A percentile compares a stretch with the other conserved stretches of the same genome.
These are phyloP conservation scores for Kwoniella sp. DNA, from an alignment of 768 basidiomycete genomes.

Conservation along the genomic window DNA sequence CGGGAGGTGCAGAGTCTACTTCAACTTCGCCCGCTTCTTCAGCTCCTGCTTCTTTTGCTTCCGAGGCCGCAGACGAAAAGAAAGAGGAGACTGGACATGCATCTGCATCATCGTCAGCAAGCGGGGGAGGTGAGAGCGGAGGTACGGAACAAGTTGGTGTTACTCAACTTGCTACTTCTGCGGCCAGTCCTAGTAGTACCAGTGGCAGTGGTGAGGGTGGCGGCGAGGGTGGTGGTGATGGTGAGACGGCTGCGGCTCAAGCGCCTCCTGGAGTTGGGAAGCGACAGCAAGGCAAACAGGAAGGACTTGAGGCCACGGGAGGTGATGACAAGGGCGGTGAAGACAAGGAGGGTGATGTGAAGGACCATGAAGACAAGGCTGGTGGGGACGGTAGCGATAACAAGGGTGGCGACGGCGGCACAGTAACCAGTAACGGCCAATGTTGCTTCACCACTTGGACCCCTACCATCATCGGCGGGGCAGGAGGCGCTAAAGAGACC, in stretches of 20 bases:
- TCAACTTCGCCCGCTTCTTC: neutral
- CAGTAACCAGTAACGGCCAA: conserved; percentile 36
- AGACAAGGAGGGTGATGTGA: too few species aligned
- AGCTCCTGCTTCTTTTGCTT: conserved; percentile 13
- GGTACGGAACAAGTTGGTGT: conserved; percentile 35
- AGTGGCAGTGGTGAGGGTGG: neutral
- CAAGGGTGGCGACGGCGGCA: conserved; percentile 9
- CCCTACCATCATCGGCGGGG: conserved; percentile 34
- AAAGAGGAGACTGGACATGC: too few species aligned
- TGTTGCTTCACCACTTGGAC: conserved; percentile 51
- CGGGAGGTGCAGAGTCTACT: neutral
- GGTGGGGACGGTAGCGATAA: neutral
- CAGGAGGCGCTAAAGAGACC: conserved; percentile 9
- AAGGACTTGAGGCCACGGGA: conserved; percentile 1
- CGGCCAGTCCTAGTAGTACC: neutral
- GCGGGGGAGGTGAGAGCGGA: neutral
- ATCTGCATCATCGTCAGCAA: neutral
- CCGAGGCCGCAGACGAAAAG: too few species aligned
- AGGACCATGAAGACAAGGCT: too few species aligned
- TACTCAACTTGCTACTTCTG: conserved; percentile 18
- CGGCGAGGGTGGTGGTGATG: too few species aligned
- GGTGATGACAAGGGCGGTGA: too few species aligned
- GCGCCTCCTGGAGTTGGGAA: neutral
- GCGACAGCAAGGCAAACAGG: neutral
- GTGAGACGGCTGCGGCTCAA: too few species aligned